phyloP scores from a whole-genome alignment of 2,329 filamentous ascomycete genomes.

The Raffaelea albimanens region DNA sequence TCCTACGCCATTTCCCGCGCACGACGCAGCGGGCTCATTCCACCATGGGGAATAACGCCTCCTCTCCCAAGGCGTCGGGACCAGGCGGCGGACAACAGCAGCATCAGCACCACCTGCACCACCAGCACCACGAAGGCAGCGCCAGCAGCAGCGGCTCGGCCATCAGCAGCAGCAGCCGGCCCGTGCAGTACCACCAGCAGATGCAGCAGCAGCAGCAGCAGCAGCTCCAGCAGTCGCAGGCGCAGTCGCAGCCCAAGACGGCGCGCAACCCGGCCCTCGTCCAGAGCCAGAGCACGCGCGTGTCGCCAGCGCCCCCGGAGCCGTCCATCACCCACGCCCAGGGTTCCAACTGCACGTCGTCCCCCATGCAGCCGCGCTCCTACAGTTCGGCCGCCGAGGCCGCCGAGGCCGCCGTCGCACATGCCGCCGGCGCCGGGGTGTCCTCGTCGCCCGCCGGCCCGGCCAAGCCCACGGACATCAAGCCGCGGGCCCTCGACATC shows the following conservation, averaged over 20 bases:
- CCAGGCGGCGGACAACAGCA: slow-evolving; percentile 14
- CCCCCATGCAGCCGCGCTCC: slow-evolving; percentile 18
- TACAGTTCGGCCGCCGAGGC: slow-evolving; percentile 9
- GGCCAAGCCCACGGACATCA: slow-evolving; percentile 24
- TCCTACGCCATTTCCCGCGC: not conserved
- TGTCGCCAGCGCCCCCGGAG: slow-evolving; percentile 51
- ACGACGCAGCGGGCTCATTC: not conserved
- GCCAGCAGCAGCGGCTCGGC: slow-evolving; percentile 11
- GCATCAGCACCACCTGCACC: slow-evolving; percentile 6
- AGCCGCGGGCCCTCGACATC: slow-evolving; percentile 18
- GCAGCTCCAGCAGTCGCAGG: slow-evolving; percentile 15
- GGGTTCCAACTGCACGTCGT: slow-evolving; percentile 32
- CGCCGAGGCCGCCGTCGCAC: slow-evolving; percentile 8
- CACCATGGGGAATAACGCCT: slow-evolving; percentile 37
- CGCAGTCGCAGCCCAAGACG: slow-evolving; percentile 13
- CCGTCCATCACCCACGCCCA: slow-evolving; percentile 52
- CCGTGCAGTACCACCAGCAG: slow-evolving; percentile 21
- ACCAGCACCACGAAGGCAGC: too few relatives aligned
- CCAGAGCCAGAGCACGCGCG: slow-evolving; percentile 45
- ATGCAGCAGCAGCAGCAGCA: slow-evolving; percentile 19
- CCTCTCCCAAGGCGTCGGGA: slow-evolving; percentile 26
- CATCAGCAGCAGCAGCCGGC: slow-evolving; percentile 13
- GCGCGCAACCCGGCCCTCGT: slow-evolving; percentile 41
- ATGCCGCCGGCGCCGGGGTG: slow-evolving; percentile 2
- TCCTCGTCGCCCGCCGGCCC: slow-evolving; percentile 6